Conservation (phyloP, 441 rosid genomes). For the Melastoma candidum region DNA sequence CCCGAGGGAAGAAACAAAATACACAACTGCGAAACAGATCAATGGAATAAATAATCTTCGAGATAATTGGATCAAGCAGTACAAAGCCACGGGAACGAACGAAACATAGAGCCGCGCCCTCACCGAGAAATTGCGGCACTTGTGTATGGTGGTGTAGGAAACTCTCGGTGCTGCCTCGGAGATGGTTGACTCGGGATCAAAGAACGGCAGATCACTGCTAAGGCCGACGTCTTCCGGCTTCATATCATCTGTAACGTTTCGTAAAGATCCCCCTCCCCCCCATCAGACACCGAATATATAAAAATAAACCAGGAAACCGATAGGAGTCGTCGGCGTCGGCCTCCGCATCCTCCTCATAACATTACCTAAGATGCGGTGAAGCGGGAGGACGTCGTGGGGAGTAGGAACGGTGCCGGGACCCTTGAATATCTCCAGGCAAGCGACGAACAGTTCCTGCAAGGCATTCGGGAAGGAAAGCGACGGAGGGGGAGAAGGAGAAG, state of each 20-base stretch:
- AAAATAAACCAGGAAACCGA: neutral
- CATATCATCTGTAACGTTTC: conserved; percentile 34
- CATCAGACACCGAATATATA: neutral
- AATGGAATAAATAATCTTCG: neutral
- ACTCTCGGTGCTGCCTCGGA: conserved; percentile 32
- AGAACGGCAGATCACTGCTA: conserved; percentile 30
- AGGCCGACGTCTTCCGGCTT: conserved; percentile 57
- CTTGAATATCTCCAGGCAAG: conserved; percentile 33
- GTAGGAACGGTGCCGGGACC: conserved; percentile 42
- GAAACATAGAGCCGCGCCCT: conserved; percentile 1
- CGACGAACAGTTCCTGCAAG: conserved; percentile 20
- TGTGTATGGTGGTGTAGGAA: conserved; percentile 38
- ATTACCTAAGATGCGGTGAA: conserved; percentile 39
- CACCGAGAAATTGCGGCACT: conserved; percentile 47
- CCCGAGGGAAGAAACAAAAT: conserved; percentile 15
- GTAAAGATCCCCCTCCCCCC: neutral
- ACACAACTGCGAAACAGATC: conserved; percentile 12
- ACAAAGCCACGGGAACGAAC: too few relatives aligned
- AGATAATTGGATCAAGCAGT: neutral
- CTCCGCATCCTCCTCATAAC: neutral
- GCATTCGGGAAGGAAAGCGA: conserved; percentile 2
- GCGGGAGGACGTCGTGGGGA: conserved; percentile 23
- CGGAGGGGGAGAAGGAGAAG: too few relatives aligned
- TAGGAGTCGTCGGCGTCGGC: too few relatives aligned
- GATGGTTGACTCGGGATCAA: conserved; percentile 16